Percentiles rank a stretch among this genome's conserved stretches.
Conservation (phyloP, 164 flowering plant genomes). For the Saururus chinensis region DNA sequence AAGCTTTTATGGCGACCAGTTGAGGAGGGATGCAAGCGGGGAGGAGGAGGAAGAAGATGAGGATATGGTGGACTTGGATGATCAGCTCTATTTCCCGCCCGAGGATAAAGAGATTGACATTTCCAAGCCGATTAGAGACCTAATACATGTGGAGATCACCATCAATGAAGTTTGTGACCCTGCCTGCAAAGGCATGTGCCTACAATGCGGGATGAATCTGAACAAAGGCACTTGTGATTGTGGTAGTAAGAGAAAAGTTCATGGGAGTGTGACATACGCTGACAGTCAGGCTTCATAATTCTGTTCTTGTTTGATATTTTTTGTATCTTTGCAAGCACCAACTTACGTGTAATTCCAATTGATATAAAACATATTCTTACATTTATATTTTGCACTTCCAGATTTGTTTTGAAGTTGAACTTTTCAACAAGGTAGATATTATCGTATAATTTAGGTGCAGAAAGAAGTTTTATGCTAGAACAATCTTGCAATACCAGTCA, state of each 20-base stretch:
- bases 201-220: slow-evolving; percentile 62
- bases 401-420: too few species aligned
- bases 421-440: too few species aligned
- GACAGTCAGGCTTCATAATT: not conserved
- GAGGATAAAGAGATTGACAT: slow-evolving; percentile 70
- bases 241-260: slow-evolving; percentile 2
- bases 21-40: slow-evolving; percentile 11
- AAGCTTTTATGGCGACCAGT: slow-evolving; percentile 28
- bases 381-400: too few species aligned
- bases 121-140: slow-evolving; percentile 75
- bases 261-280: not conserved
- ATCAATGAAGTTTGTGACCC: slow-evolving; percentile 55
- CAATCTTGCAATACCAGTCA: too few species aligned
- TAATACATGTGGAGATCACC: slow-evolving; percentile 74
- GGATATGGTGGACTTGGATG: slow-evolving; percentile 50
- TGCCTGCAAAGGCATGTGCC: slow-evolving; percentile 71
- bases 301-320: too few species aligned
- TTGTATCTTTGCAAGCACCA: too few species aligned
- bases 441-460: too few species aligned
- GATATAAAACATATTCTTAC: too few species aligned
- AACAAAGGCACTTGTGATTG: slow-evolving; percentile 55
- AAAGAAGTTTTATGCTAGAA: too few species aligned
- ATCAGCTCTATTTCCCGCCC: slow-evolving; percentile 65
- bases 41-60: slow-evolving; percentile 34
- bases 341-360: too few species aligned